phyloP scores from a whole-genome alignment of 257 asterid genomes.

The Solanum stenotomum region DNA sequence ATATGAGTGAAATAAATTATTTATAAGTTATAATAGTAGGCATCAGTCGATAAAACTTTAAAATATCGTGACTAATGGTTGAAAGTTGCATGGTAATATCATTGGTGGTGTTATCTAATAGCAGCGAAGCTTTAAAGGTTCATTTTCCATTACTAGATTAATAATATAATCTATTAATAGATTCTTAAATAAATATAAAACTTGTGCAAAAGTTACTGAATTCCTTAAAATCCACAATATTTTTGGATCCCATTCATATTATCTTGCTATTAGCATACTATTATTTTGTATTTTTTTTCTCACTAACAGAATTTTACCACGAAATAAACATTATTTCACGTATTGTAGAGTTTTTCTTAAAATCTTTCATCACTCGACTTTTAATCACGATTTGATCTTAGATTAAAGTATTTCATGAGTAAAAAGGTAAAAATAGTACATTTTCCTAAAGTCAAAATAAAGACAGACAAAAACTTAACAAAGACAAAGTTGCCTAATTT shows the following conservation, averaged over 20 bases:
- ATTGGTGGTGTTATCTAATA: too few species aligned
- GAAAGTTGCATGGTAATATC: too few species aligned
- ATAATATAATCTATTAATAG: too few species aligned
- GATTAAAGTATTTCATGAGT: background rate
- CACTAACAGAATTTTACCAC: background rate
- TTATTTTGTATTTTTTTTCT: background rate
- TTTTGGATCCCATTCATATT: background rate
- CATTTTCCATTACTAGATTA: background rate
- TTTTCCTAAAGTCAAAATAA: background rate
- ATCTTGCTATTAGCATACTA: background rate
- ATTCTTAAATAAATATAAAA: too few species aligned
- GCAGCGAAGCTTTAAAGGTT: too few species aligned
- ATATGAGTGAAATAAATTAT: too few species aligned
- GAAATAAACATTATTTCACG: background rate
- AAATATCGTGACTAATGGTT: too few species aligned
- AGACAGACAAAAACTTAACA: background rate
- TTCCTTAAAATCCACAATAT: too few species aligned
- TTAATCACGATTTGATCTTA: background rate
- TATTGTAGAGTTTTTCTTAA: too few species aligned
- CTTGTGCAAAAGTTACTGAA: background rate
- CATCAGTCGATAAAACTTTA: too few species aligned
- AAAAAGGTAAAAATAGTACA: background rate
- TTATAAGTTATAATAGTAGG: too few species aligned
- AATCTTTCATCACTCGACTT: background rate
- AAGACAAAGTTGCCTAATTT: background rate